Conservation (phyloP, 2,329 filamentous ascomycete species). For the Aureobasidium leucospermi region DNA sequence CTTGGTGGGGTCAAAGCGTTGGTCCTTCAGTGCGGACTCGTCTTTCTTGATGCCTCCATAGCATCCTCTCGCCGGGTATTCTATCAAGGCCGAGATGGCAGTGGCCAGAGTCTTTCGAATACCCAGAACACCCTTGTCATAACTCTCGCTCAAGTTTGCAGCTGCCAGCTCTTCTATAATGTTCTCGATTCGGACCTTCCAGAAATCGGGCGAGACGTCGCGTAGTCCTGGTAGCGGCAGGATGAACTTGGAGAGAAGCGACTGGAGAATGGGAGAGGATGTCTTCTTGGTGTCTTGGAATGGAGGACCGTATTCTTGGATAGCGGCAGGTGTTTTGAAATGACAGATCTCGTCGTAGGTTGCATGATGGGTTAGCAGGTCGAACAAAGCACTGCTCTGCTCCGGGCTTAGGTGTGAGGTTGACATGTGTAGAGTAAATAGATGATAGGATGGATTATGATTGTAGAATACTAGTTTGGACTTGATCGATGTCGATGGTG, state of each 20-base stretch:
- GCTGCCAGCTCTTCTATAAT: slow-evolving; percentile 56
- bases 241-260: slow-evolving; percentile 57
- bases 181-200: slow-evolving; percentile 53
- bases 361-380: slow-evolving; percentile 48
- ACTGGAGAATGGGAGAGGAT: slow-evolving; percentile 58
- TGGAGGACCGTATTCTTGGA: slow-evolving; percentile 62
- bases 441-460: not conserved
- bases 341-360: slow-evolving; percentile 60
- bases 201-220: slow-evolving; percentile 57
- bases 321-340: slow-evolving; percentile 59
- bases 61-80: slow-evolving; percentile 59
- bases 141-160: slow-evolving; percentile 70
- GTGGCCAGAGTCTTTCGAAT: slow-evolving; percentile 69
- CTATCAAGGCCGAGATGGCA: slow-evolving; percentile 60
- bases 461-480: not conserved
- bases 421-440: not conserved
- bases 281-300: slow-evolving; percentile 48
- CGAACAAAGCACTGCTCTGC: slow-evolving; percentile 46
- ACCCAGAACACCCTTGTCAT: slow-evolving; percentile 69
- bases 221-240: slow-evolving; percentile 60
- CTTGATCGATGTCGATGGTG: not conserved
- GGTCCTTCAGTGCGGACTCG: slow-evolving; percentile 24
- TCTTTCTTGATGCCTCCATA: slow-evolving; percentile 52
- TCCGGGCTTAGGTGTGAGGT: slow-evolving; percentile 21
- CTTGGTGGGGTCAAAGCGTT: slow-evolving; percentile 50